These are phyloP conservation scores for Ustilago cynodontis DNA, from an alignment of 1,284 basidiomycete genomes.

Conservation along the genomic window DNA sequence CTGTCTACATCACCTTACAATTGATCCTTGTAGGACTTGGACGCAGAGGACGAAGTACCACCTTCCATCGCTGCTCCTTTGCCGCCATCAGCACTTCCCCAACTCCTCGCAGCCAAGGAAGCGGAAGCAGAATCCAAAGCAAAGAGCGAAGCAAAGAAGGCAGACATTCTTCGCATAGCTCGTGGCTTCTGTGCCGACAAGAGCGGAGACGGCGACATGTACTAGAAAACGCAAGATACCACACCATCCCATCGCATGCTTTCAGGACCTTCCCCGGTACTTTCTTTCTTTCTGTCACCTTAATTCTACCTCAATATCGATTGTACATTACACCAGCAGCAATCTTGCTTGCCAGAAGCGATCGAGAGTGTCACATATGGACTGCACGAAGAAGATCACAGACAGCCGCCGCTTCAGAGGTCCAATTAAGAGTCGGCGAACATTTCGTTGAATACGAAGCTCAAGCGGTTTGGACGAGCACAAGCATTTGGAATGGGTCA, in stretches of 20 bases:
- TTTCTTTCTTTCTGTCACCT: conserved; percentile 6
- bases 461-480: neutral
- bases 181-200: conserved; percentile 65
- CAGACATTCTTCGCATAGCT: conserved; percentile 57
- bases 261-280: neutral
- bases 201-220: conserved; percentile 67
- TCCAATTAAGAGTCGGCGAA: neutral
- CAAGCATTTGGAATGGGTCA: neutral
- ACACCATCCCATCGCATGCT: conserved; percentile 7
- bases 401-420: neutral
- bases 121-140: conserved; percentile 59
- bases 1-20: neutral
- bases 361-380: neutral
- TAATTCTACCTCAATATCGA: conserved; percentile 6
- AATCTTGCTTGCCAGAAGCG: neutral
- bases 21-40: conserved; percentile 53
- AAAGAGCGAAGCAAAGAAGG: conserved; percentile 60
- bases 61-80: conserved; percentile 59
- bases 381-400: neutral
- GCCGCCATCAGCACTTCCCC: conserved; percentile 55
- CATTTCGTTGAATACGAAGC: no score
- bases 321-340: conserved; percentile 36
- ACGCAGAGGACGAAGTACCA: conserved; percentile 66
- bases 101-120: conserved; percentile 56
- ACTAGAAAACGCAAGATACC: conserved; percentile 42